Base-by-base conservation (phyloP, 768 basidiomycete genomes). In the Tylopilus subfusipes region DNA sequence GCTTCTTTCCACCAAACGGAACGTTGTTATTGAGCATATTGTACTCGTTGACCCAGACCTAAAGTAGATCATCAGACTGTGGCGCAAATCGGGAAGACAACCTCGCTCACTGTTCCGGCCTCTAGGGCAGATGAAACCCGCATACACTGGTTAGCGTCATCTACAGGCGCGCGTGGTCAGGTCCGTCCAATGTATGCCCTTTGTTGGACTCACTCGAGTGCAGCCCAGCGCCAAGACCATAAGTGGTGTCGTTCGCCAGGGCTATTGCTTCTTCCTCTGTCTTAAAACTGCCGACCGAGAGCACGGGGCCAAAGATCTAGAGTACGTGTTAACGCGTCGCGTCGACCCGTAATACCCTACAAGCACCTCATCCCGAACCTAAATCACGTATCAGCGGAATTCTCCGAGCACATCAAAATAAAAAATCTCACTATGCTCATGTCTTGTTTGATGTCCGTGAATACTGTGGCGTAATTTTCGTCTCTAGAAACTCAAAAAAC, bases 1-100 rank as follows among this genome's bases (percentile, higher is more conserved):
- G 88, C 73, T 95, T 96, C 76, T 90, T 96, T 22, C 95, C 96
- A 34, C 96, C 95, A 65, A 98, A 98, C 2, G 96, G 96, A 42
- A 93, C 86, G 55, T 95, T 92, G 69, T 90, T 91, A 72, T 82
- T 81, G 52, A 96, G 70, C 13, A 88, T 39, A 65, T 87, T 89
- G 73, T 93, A 95, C 65, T 92, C 86, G 71, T 98, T 98, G 55
- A 94, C 81, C 93, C 94, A 97, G 39, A 93, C 87, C 86, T 90
- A 31, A 24, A 50, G 21, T 21, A 31, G 25, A 49, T 21, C 42
- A 49, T 69, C 42, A 60, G 44, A 7, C 29, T 31, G 54, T 9
- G 6, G 21, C 16, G 14, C 29, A n/a, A 42, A 31, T 11, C 6
- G 12, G 33, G 4, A 24, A 50, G 33, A 24, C 14, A 38, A 16